Base-by-base conservation (phyloP, 1,284 basidiomycete genomes). In the Thecaphora thlaspeos region DNA sequence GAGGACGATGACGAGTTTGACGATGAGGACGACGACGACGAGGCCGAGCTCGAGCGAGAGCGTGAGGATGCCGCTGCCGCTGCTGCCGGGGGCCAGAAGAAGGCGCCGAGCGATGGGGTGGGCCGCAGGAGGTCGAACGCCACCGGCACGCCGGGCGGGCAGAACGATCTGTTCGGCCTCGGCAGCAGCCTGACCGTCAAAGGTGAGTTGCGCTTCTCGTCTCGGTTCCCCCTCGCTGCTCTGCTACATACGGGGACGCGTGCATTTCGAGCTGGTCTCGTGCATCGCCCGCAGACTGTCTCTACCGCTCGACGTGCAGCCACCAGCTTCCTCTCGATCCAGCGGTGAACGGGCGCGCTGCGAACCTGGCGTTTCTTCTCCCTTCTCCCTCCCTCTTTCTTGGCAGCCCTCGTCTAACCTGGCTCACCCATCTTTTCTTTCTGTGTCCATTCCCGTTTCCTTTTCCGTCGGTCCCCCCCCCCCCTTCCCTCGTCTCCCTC, bases 131-230 rank as follows among this genome's bases (percentile, higher is more conserved):
- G 28, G 28, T 30, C 28, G 7, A 39, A 39, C n/a, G n/a, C 17
- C 9, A 45, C 54, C 17, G 57, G 50, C 43, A 61, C 44, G 48
- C n/a, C n/a, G n/a, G 52, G 46, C 43, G 56, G 54, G 32, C 58
- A 80, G 74, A 82, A 83, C 66, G 88, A 89, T 64, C 82, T 89
- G 60, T 88, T 91, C 79, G 87, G 86, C 67, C 85, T 90, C 67
- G 87, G 88, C 51, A 86, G 81, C 75, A 88, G 84, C 72, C 81
- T 92, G 30, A 88, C 89, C 48, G 89, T 90, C 70, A 88, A 90
- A 76, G 90, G 89, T 86, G 78, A 76, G 86, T 82, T 38, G 11
- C 26, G 38, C 21, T 18, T n/a, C n/a, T n/a, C n/a, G n/a, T n/a
- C n/a, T n/a, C n/a, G n/a, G n/a, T n/a, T n/a, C n/a, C n/a, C n/a